Evolutionary conservation across 169 alveolate species (phyloP).

Genomic region (Babesia bigemina): DNA sequence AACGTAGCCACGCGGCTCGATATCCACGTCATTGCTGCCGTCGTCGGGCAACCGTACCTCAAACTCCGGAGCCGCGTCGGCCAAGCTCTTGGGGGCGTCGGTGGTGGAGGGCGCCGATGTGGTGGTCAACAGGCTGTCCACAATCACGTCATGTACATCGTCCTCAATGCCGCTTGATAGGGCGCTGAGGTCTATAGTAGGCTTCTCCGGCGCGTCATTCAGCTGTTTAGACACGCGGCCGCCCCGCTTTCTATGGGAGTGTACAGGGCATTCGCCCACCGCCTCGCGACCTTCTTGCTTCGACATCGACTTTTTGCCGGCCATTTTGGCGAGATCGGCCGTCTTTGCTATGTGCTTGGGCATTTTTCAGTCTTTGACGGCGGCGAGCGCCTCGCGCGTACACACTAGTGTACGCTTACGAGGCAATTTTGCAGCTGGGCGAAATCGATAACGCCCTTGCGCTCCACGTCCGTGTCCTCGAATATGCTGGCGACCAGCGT

Average conservation of each 20-base stretch:
- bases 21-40: not conserved
- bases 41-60: not conserved
- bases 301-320: too few relatives aligned
- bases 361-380: too few relatives aligned
- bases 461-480: constrained; percentile 31
- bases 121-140: not conserved
- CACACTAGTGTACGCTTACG: constrained; percentile 44
- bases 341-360: too few relatives aligned
- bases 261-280: too few relatives aligned
- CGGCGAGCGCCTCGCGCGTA: constrained; percentile 22
- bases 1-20: not conserved
- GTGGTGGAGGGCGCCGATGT: not conserved
- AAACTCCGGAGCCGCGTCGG: not conserved
- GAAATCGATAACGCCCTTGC: constrained; percentile 49
- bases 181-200: not conserved
- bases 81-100: not conserved
- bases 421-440: constrained; percentile 19
- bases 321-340: too few relatives aligned
- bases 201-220: not conserved
- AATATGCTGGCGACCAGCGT: constrained; percentile 13
- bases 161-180: not conserved
- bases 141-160: not conserved
- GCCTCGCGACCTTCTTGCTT: too few relatives aligned
- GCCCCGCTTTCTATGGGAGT: not conserved
- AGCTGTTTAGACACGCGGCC: not conserved